Evolutionary conservation across 306 rosid genomes (phyloP).

Genomic region (Begonia loranthoides): DNA sequence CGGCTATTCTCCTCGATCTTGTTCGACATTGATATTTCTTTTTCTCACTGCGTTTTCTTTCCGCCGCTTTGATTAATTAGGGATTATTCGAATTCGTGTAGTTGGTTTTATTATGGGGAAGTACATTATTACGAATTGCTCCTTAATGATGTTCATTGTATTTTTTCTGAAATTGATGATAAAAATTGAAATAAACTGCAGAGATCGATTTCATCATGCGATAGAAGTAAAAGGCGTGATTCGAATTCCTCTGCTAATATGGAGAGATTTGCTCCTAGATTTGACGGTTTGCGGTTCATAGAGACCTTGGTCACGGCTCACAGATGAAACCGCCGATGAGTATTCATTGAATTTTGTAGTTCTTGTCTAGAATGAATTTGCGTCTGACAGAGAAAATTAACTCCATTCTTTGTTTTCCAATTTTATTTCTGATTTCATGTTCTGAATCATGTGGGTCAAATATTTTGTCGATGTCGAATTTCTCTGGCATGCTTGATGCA

Average conservation of each 20-base stretch:
- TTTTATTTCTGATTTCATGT: no score
- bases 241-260: slow-evolving; percentile 12
- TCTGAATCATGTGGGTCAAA: no score
- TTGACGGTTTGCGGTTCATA: slow-evolving; percentile 84
- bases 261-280: slow-evolving; percentile 75
- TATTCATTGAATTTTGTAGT: no score
- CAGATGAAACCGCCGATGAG: slow-evolving; percentile 23
- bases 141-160: neutral
- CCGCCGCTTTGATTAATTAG: neutral
- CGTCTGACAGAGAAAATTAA: no score
- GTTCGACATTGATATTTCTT: neutral
- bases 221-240: neutral
- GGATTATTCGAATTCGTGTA: neutral
- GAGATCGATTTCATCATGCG: slow-evolving; percentile 13
- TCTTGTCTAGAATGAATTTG: no score
- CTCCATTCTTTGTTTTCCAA: no score
- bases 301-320: slow-evolving; percentile 92
- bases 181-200: neutral
- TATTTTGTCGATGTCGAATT: no score
- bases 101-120: neutral
- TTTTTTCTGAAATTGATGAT: neutral
- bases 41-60: neutral
- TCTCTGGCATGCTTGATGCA: no score
- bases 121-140: no score
- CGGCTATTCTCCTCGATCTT: neutral